Conservation (phyloP, 1,139 yeast species). For the Ogataea hybrid region DNA sequence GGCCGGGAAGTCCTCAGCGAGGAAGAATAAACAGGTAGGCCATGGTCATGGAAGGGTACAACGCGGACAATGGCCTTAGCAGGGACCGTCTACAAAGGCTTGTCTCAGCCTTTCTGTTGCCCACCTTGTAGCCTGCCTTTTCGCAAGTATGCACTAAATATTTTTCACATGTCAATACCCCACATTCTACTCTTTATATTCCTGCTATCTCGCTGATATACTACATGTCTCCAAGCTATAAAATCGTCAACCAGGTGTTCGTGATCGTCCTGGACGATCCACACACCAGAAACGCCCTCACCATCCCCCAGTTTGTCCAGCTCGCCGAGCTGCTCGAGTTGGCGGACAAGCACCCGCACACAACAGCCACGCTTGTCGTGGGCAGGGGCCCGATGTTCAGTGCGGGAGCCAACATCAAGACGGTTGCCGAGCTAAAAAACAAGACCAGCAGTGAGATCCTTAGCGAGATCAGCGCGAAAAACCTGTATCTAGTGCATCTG, state of each 20-base stretch:
- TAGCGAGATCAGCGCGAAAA: constrained; percentile 47
- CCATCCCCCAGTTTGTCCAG: constrained; percentile 61
- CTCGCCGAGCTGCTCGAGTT: constrained; percentile 59
- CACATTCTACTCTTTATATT: constrained; percentile 1
- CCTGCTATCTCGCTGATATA: not conserved
- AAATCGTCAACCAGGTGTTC: constrained; percentile 39
- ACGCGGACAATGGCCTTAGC: too few species aligned
- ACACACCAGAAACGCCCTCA: constrained; percentile 62
- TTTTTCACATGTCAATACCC: constrained; percentile 6
- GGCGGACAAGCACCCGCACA: constrained; percentile 67
- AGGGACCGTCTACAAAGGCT: too few species aligned
- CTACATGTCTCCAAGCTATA: constrained; percentile 13
- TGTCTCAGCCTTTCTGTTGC: too few species aligned
- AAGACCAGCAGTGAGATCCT: constrained; percentile 22
- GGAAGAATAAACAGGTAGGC: not conserved
- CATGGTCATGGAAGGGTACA: too few species aligned
- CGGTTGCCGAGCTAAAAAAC: constrained; percentile 33
- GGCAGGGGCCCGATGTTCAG: constrained; percentile 77
- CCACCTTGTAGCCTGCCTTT: too few species aligned
- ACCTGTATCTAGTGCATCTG: constrained; percentile 64
- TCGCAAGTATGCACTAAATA: too few species aligned
- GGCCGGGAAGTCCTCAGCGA: not conserved
- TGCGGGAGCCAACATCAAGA: constrained; percentile 76
- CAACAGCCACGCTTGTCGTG: constrained; percentile 65
- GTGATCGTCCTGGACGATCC: constrained; percentile 72